Evolutionary conservation across 2,329 filamentous ascomycete species (phyloP).

Genomic region (Penicillium hesseltinei): DNA sequence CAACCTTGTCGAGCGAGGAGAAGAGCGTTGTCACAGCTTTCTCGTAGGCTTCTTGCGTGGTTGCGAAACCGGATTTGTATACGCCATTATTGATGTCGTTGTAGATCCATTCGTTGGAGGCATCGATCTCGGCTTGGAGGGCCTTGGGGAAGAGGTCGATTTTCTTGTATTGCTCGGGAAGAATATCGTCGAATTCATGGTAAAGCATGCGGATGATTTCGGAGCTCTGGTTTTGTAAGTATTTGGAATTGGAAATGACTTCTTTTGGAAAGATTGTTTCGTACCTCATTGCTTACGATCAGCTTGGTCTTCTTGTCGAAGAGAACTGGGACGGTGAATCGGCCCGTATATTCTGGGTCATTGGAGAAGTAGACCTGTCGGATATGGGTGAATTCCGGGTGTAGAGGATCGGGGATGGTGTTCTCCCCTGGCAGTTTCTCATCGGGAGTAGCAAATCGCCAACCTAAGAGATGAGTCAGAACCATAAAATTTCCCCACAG

Average conservation of each 20-base stretch:
- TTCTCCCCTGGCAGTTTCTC: slow-evolving; percentile 59
- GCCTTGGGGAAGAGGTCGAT: slow-evolving; percentile 67
- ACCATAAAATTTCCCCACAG: background rate
- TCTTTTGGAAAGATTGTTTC: background rate
- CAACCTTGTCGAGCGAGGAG: slow-evolving; percentile 70
- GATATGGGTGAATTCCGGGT: slow-evolving; percentile 66
- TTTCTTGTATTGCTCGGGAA: slow-evolving; percentile 58
- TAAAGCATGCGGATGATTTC: slow-evolving; percentile 93
- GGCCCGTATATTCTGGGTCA: slow-evolving; percentile 68
- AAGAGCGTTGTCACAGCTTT: slow-evolving; percentile 71
- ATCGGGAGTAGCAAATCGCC: slow-evolving; percentile 73
- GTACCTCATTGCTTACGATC: slow-evolving; percentile 85
- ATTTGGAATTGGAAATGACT: background rate
- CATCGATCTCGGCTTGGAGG: slow-evolving; percentile 69
- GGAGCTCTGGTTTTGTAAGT: slow-evolving; percentile 50
- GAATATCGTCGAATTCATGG: slow-evolving; percentile 71
- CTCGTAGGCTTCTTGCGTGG: slow-evolving; percentile 78
- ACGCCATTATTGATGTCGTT: slow-evolving; percentile 55
- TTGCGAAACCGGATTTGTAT: slow-evolving; percentile 72
- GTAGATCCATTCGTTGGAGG: slow-evolving; percentile 78
- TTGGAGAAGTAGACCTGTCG: slow-evolving; percentile 76
- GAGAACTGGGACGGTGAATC: slow-evolving; percentile 85
- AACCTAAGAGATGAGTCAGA: slow-evolving; percentile 53
- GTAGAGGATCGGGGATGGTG: slow-evolving; percentile 58
- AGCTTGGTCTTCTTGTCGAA: slow-evolving; percentile 67